Evolutionary conservation across 2,329 filamentous ascomycete genomes (phyloP).

Genomic region (Thelonectria discophora): DNA sequence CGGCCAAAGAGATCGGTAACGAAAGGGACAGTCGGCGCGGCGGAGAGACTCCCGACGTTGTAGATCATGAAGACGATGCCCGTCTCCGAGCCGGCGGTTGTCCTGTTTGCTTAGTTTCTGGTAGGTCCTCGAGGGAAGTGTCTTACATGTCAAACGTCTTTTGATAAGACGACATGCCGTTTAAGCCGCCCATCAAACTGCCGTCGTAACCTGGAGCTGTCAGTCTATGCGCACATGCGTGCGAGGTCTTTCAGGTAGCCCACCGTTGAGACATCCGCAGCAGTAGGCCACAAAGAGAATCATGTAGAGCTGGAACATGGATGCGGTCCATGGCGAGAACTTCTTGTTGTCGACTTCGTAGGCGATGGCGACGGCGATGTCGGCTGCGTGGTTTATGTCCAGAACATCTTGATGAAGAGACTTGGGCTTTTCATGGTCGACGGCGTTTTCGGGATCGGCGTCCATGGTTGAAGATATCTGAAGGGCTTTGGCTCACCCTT

Average conservation of each 20-base stretch:
- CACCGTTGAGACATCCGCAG: conserved; percentile 57
- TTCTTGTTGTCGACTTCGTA: conserved; percentile 50
- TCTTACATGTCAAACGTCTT: conserved; percentile 57
- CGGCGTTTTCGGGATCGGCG: no score
- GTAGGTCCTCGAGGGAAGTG: no score
- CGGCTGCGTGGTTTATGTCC: conserved; percentile 21
- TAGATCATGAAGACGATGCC: conserved; percentile 38
- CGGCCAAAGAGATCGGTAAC: conserved; percentile 60
- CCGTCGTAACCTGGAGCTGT: conserved; percentile 62
- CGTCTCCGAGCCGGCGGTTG: no score
- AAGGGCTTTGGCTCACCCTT: no score
- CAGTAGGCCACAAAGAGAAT: conserved; percentile 60
- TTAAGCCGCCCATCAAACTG: conserved; percentile 65
- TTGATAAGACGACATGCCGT: conserved; percentile 64
- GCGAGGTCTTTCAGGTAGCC: no score
- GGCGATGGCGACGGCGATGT: conserved; percentile 51
- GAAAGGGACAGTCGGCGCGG: conserved; percentile 64
- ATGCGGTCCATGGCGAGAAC: conserved; percentile 58
- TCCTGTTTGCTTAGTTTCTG: not conserved
- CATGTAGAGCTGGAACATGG: conserved; percentile 63
- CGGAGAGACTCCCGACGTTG: conserved; percentile 68
- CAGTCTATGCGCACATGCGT: no score
- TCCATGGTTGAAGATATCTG: no score
- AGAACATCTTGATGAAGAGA: no score
- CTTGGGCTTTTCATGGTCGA: no score